Evolutionary conservation across 352 stramenopile species (phyloP).

Genomic region (Phytopythium ostracodes): DNA sequence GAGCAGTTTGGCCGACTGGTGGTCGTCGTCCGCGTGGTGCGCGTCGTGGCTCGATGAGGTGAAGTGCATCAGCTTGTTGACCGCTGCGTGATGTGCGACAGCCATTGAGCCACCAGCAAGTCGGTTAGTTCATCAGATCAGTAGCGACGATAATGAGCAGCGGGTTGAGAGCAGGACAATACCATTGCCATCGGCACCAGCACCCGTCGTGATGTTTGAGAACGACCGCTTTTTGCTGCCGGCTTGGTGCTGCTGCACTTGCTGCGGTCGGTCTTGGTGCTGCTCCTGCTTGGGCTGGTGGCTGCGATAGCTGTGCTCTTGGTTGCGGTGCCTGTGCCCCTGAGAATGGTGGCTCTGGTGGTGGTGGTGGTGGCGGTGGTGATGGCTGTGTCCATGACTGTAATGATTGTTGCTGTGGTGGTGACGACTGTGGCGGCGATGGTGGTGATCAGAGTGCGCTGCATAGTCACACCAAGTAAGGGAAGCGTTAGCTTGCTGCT

Average conservation of each 20-base stretch:
- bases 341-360: no score
- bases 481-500: no score
- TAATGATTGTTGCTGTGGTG: not conserved
- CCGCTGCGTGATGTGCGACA: constrained; percentile 8
- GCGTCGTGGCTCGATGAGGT: constrained; percentile 9
- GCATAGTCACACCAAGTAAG: not conserved
- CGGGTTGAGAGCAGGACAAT: not conserved
- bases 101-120: not conserved
- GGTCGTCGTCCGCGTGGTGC: constrained; percentile 21
- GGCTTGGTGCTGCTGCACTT: not conserved
- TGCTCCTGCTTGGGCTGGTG: not conserved
- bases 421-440: no score
- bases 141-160: not conserved
- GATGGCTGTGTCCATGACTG: not conserved
- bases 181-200: constrained; percentile 16
- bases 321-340: not conserved
- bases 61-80: constrained; percentile 27
- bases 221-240: constrained; percentile 15
- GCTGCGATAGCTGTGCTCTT: not conserved
- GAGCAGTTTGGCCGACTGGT: constrained; percentile 51
- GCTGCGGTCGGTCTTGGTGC: not conserved
- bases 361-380: not conserved
- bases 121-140: not conserved
- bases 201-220: constrained; percentile 21
- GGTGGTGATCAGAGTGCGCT: no score